Conservation (phyloP, 352 stramenopile species). For the Thalassiosira livingstoniorum region DNA sequence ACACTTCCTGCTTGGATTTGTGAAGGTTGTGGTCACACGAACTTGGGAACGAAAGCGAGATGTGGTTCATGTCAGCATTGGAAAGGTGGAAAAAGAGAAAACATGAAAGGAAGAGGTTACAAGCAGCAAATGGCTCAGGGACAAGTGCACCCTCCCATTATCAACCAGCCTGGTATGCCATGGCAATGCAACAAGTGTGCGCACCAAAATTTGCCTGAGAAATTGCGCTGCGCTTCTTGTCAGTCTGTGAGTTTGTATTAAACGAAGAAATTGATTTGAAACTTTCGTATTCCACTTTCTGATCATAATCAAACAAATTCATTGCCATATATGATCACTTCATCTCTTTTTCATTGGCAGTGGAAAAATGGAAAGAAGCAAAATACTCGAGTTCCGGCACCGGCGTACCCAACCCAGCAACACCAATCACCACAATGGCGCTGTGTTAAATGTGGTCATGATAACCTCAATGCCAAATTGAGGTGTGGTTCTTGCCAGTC, state of each 20-base stretch:
- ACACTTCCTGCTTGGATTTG: constrained; percentile 13
- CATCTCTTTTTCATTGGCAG: neutral
- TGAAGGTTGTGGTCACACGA: constrained; percentile 18
- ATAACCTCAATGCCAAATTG: no score
- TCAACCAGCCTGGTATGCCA: constrained; percentile 13
- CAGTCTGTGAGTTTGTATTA: constrained; percentile 18
- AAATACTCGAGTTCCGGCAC: neutral
- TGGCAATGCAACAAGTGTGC: constrained; percentile 30
- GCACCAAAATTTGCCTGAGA: constrained; percentile 1
- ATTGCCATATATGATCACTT: neutral
- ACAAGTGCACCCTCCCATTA: neutral
- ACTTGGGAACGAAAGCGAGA: neutral
- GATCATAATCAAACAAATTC: neutral
- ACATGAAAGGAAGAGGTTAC: neutral
- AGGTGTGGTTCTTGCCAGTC: no score
- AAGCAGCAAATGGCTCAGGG: neutral
- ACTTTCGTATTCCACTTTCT: neutral
- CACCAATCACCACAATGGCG: no score
- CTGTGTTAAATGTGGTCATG: no score
- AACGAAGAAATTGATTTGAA: neutral
- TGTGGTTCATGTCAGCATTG: constrained; percentile 28
- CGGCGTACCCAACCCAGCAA: neutral
- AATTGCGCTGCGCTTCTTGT: constrained; percentile 27
- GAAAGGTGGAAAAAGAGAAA: constrained; percentile 28
- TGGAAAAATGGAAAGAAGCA: neutral